Percentiles rank a stretch among this genome's conserved stretches.
phyloP scores from a whole-genome alignment of 768 basidiomycete species.

The Serendipita sp. region DNA sequence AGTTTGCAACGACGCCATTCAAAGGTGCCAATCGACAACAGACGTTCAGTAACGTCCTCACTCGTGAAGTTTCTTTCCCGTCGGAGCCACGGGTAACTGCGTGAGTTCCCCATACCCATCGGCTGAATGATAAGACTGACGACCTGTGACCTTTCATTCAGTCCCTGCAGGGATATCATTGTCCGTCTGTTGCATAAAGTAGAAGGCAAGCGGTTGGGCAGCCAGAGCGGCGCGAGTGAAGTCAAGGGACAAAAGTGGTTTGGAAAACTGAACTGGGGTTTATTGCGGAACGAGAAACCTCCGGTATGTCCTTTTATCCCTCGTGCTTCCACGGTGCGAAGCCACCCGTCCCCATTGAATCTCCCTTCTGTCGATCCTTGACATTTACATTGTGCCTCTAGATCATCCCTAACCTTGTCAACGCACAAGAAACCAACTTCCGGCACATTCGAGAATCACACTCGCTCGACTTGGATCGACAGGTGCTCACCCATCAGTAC shows the following conservation, averaged over 20 bases:
- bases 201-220: conserved; percentile 74
- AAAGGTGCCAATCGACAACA: conserved; percentile 89
- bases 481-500: conserved; percentile 1
- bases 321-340: not conserved
- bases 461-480: conserved; percentile 3
- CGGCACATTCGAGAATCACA: conserved; percentile 1
- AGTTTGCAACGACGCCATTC: conserved; percentile 99
- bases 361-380: not conserved
- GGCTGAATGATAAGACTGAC: not conserved
- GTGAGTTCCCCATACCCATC: conserved; percentile 25
- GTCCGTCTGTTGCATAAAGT: conserved; percentile 80
- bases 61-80: conserved; percentile 70
- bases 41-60: conserved; percentile 90
- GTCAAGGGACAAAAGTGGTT: conserved; percentile 99
- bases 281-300: conserved; percentile 79
- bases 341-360: not conserved
- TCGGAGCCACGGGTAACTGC: conserved; percentile 65
- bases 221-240: conserved; percentile 89
- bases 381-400: no score
- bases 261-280: conserved; percentile 86
- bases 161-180: conserved; percentile 78
- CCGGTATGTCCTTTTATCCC: conserved; percentile 42
- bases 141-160: conserved; percentile 19
- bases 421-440: not conserved
- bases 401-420: conserved; percentile 5